phyloP scores from a whole-genome alignment of 169 alveolate genomes.

The Eimeria brunetti region DNA sequence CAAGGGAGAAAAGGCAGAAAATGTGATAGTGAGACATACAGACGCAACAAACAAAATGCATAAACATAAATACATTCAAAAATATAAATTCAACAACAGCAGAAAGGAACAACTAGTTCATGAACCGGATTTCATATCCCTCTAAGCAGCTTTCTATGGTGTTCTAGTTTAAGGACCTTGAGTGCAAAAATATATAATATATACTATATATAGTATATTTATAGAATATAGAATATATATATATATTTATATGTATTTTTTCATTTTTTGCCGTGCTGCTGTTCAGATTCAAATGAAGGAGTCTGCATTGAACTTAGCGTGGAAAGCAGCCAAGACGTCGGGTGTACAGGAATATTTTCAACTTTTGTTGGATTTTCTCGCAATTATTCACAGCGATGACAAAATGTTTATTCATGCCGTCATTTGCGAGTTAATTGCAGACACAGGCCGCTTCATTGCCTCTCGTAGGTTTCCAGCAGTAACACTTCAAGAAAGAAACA shows the following conservation, averaged over 20 bases:
- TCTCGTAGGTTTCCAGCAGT: neutral
- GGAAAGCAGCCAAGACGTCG: slow-evolving; percentile 20
- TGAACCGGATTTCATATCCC: neutral
- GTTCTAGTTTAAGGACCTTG: no score
- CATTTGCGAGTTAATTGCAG: neutral
- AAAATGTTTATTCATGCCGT: neutral
- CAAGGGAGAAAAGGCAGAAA: neutral
- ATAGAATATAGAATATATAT: no score
- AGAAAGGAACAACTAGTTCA: neutral
- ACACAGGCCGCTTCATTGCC: neutral
- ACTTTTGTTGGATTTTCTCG: neutral
- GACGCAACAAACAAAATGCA: neutral
- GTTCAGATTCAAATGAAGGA: neutral
- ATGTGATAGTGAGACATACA: slow-evolving; percentile 29
- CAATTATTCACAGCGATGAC: neutral
- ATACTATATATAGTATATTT: no score
- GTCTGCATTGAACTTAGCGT: neutral
- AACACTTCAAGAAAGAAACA: neutral
- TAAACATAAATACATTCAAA: neutral
- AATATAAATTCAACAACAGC: neutral
- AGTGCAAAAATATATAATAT: neutral
- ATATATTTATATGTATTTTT: no score
- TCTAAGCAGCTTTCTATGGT: neutral
- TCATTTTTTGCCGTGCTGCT: neutral
- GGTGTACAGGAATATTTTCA: slow-evolving; percentile 13